A percentile compares a stretch with the other conserved stretches of the same genome.
These are phyloP conservation scores for Eucalyptus albens DNA, from an alignment of 345 rosid genomes.

Conservation along the genomic window DNA sequence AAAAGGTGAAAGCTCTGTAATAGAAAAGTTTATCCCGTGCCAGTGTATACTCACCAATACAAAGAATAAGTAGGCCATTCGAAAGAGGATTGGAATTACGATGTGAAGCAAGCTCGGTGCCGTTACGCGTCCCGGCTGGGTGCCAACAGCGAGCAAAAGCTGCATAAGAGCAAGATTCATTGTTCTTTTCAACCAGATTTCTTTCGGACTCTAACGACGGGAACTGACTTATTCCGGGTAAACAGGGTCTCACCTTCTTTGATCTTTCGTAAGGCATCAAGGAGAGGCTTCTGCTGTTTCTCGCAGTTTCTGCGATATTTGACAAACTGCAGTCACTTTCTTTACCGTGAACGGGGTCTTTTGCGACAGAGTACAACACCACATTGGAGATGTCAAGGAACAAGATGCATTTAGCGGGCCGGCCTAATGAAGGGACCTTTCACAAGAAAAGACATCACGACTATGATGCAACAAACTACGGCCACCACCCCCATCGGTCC, in stretches of 20 bases:
- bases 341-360: not conserved
- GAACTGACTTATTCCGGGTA: not conserved
- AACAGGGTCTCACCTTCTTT: slow-evolving; percentile 41
- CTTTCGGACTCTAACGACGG: not conserved
- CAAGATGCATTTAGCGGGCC: slow-evolving; percentile 7
- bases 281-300: slow-evolving; percentile 53
- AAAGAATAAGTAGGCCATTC: slow-evolving; percentile 68
- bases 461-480: slow-evolving; percentile 56
- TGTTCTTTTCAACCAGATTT: not conserved
- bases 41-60: slow-evolving; percentile 26
- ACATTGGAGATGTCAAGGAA: not conserved
- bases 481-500: slow-evolving; percentile 81
- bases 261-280: slow-evolving; percentile 61
- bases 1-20: not conserved
- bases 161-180: not conserved
- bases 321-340: not conserved
- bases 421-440: slow-evolving; percentile 40
- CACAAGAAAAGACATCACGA: slow-evolving; percentile 50
- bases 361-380: not conserved
- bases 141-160: slow-evolving; percentile 64
- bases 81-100: slow-evolving; percentile 26
- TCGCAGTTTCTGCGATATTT: slow-evolving; percentile 32
- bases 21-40: not conserved
- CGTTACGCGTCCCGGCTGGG: slow-evolving; percentile 55
- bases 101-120: slow-evolving; percentile 31